Evolutionary conservation across 75 land plant species (phyloP), one percentile per base, ranked within the genome.

Genomic region (Chamaecyparis obtusa): DNA sequence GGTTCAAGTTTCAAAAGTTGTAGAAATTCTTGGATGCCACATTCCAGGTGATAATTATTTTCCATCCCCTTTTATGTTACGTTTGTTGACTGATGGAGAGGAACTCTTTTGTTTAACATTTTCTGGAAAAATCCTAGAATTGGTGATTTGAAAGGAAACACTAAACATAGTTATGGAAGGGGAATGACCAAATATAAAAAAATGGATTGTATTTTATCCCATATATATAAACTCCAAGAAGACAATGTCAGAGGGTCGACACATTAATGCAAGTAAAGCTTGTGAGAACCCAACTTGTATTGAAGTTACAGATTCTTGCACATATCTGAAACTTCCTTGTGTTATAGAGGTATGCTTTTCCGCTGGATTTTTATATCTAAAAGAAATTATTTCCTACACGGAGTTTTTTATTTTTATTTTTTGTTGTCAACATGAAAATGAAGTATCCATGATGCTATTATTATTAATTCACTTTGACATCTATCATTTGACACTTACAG

Each of bases 161-260:
- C 30, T 37, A 41, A 41, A 82, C 9, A 1, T 10, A 32, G 41
- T 71, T 30, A 92, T 91, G 93, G 91, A 88, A 24, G 90, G 82
- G 9, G 86, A n/a, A 39, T 81, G 82, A 24, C 84, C 86, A 0
- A 91, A 89, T 85, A 85, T 91, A 24, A 95, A 93, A 90, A 88
- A 90, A 71, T 97, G 98, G 98, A 85, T 89, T 21, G 86, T 97
- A 9, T 33, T 97, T 30, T 97, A 96, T 57, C 99, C 99, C 5
- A 84, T 96, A 86, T 97, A 97, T 87, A 94, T 97, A 1, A 96
- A 97, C 71, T 94, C 95, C 13, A 97, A 97, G 91, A 97, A 96
- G 90, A 97, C 94, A 8, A 37, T 97, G 3, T 92, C 98, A 35
- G 95, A 96, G 86, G 99, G 99, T 6, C 91, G 99, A 15, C 88